phyloP scores from a whole-genome alignment of 345 rosid species.

The Odontarrhena argentea region DNA sequence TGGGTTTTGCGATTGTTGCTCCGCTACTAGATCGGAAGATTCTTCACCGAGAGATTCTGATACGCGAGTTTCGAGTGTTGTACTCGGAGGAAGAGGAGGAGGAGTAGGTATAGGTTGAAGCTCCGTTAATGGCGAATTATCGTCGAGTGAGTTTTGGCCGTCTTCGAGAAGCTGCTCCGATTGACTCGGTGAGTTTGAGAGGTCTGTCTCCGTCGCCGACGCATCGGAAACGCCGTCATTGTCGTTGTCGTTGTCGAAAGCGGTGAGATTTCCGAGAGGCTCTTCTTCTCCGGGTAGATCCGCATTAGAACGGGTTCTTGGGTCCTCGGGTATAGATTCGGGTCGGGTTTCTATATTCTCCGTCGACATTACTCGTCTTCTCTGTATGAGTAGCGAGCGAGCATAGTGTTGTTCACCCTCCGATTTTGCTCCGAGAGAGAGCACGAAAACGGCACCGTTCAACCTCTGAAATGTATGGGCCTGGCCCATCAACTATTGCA shows the following conservation, averaged over 20 bases:
- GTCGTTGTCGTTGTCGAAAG: slow-evolving; percentile 40
- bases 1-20: slow-evolving; percentile 50
- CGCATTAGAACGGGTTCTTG: slow-evolving; percentile 1
- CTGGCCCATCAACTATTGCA: slow-evolving; percentile 2
- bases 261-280: slow-evolving; percentile 38
- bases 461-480: neutral
- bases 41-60: slow-evolving; percentile 70
- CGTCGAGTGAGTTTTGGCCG: slow-evolving; percentile 46
- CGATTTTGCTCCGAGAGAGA: neutral
- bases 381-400: neutral
- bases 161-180: slow-evolving; percentile 48
- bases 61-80: slow-evolving; percentile 50
- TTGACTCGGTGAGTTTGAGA: slow-evolving; percentile 45
- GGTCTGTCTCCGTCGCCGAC: slow-evolving; percentile 57
- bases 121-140: slow-evolving; percentile 40
- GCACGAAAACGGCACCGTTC: neutral
- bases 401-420: neutral
- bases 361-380: slow-evolving; percentile 13
- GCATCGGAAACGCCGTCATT: slow-evolving; percentile 50
- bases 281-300: slow-evolving; percentile 30
- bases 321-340: slow-evolving; percentile 22
- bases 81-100: slow-evolving; percentile 17
- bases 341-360: slow-evolving; percentile 32
- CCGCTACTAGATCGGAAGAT: slow-evolving; percentile 65
- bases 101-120: slow-evolving; percentile 33